Base-by-base conservation (phyloP, 2,329 filamentous ascomycete species). In the Phialocephala sp. region DNA sequence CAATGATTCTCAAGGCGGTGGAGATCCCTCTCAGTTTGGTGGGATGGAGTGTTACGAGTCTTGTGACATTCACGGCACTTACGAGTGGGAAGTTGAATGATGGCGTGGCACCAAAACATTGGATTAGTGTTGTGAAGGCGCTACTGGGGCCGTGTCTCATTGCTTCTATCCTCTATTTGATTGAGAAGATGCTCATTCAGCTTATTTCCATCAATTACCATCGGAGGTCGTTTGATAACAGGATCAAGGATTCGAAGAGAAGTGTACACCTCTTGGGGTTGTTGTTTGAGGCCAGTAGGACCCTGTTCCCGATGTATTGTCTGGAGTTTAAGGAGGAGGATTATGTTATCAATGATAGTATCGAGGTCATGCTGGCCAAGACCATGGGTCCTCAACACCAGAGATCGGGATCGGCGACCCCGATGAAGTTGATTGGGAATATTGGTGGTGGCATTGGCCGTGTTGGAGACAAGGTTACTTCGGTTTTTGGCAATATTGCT, bases 291-390 rank as follows among this genome's bases (percentile, higher is more conserved):
- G 93, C 94, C 22, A 97, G 94, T 2, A 87, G 93, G 61, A 85
- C 88, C 5, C 83, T 98, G 59, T 99, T 98, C 75, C 95, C 95
- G 32, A 91, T 93, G 79, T 97, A 97, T 80, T 97, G 93, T 79
- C 84, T 83, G 27, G 94, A 98, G 73, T 98, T 99, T 73, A 84
- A 86, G 20, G 92, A 97, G 27, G 95, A 98, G 76, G 95, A 99
- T 78, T 91, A 94, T 76, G 84, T 93, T 73, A 97, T 99, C 76
- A 92, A 91, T 75, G 93, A 97, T 79, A 91, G 89, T 66, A 87
- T 93, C 74, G 87, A 93, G 73, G 81, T 92, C 55, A 84, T 87
- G 69, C 81, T 92, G 20, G 81, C 84, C 18, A 85, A 84, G 67
- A 87, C 85, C 65, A 84, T 82, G 72, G 83, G 80, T 83, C 87